Conservation (phyloP, 345 rosid genomes). For the Streptanthus diversifolius region DNA sequence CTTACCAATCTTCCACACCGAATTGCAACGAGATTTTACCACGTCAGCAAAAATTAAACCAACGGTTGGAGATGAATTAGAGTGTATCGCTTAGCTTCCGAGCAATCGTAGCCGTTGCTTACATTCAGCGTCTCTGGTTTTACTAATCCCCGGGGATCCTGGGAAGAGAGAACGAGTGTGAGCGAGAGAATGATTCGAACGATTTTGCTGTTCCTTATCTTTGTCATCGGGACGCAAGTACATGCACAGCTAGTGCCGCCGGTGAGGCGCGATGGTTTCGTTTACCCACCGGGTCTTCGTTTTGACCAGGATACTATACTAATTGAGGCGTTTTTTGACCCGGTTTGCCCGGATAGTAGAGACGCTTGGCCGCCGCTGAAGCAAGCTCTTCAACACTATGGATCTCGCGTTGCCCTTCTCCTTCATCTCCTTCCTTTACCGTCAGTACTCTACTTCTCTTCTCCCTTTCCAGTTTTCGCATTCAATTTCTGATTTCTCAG, state of each 20-base stretch:
- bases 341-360: constrained; percentile 34
- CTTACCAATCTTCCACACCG: not conserved
- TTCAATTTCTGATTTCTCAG: not conserved
- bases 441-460: constrained; percentile 15
- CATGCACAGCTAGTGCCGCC: constrained; percentile 28
- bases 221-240: not conserved
- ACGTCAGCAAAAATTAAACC: not conserved
- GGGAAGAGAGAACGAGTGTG: constrained; percentile 2
- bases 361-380: constrained; percentile 33
- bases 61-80: constrained; percentile 5
- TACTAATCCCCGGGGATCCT: not conserved
- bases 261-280: constrained; percentile 32
- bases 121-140: not conserved
- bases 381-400: constrained; percentile 28
- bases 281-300: constrained; percentile 25
- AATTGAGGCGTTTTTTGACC: constrained; percentile 34
- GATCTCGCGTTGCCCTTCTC: constrained; percentile 29
- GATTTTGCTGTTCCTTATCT: not conserved
- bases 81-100: constrained; percentile 13
- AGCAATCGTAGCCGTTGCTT: constrained; percentile 27
- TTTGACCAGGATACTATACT: constrained; percentile 29
- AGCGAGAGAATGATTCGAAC: constrained; percentile 23
- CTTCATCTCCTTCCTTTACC: constrained; percentile 38
- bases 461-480: not conserved
- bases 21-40: not conserved